A percentile compares a stretch with the other conserved stretches of the same genome.
These are phyloP conservation scores for Chlorella ohadii DNA, from an alignment of 139 green algal genomes.

Conservation along the genomic window DNA sequence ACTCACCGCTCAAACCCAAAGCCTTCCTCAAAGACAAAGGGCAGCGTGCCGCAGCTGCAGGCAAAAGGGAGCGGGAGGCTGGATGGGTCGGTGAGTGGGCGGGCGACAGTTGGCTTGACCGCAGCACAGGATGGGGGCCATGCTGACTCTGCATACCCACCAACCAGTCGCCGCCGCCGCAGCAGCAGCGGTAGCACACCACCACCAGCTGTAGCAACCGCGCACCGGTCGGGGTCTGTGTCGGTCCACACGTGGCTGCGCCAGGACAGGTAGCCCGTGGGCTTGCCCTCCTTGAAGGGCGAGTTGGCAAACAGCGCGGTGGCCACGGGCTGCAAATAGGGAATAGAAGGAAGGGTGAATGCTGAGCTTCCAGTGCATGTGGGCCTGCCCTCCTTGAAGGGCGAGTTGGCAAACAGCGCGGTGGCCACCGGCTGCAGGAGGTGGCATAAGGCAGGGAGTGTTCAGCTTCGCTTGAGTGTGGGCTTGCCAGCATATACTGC, in stretches of 20 bases:
- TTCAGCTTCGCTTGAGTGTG: neutral
- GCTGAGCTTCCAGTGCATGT: too few relatives aligned
- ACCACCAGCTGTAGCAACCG: too few relatives aligned
- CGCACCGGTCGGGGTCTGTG: conserved; percentile 76
- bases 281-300: conserved; percentile 94
- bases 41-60: conserved; percentile 81
- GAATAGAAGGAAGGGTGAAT: too few relatives aligned
- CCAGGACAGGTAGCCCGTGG: conserved; percentile 76
- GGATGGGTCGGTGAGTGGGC: neutral
- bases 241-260: conserved; percentile 94
- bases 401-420: conserved; percentile 97
- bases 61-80: neutral
- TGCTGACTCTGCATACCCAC: too few relatives aligned
- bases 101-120: too few relatives aligned
- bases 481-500: too few relatives aligned
- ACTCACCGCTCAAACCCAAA: conserved; percentile 86
- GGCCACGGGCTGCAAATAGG: conserved; percentile 84
- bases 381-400: conserved; percentile 94
- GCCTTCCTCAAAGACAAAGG: conserved; percentile 94
- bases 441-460: too few relatives aligned
- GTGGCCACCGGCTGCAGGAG: conserved; percentile 92
- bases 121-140: too few relatives aligned
- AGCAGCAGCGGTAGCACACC: too few relatives aligned
- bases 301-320: conserved; percentile 98
- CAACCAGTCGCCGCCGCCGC: neutral